Evolutionary conservation across 805 yeast genomes (phyloP), one percentile per base, ranked within the genome.

Genomic region (Starmerella tilneyi): DNA sequence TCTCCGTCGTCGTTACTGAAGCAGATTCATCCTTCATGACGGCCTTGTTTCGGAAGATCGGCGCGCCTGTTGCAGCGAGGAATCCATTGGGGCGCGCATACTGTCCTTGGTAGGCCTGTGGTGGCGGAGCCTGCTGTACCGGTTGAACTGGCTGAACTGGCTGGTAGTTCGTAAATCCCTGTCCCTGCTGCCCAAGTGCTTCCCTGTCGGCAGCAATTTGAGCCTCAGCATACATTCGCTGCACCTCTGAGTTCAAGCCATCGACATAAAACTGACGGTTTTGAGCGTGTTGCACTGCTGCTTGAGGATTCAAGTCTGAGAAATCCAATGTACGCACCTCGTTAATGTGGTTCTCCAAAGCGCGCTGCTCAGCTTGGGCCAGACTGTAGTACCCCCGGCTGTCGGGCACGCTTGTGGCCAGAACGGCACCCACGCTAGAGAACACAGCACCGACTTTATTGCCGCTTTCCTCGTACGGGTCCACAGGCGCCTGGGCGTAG

Each of bases 401-500:
- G 23, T 49, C 46, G 41, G 45, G 40, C n/a, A 30, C 35, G 15
- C 29, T 44, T 8, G 40, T 40, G 7, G 46, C 43, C 8, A 41
- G 43, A 11, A 53, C 46, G n/a, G 43, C 66, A 58, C 96, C 96
- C 57, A 89, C 85, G 55, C 76, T 73, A 41, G 68, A 62, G 63
- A 84, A 88, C 53, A 88, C 84, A 59, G 85, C 73, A 46, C 67
- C 60, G 27, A 81, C 72, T 4, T 92, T 92, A 22, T 69, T 66
- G 13, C 79, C 78, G 58, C 74, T 70, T 4, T 80, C 59, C 63
- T 84, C 52, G 41, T 45, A 54, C 21, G 42, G 44, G 34, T 54
- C 56, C n/a, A 23, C 44, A 2, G 46, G 12, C 9, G 30, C 45
- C 44, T 48, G 51, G 11, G 48, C 50, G 16, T 9, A 12, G 8